Conservation (phyloP, 257 asterid genomes). For the Voacanga thouarsii region DNA sequence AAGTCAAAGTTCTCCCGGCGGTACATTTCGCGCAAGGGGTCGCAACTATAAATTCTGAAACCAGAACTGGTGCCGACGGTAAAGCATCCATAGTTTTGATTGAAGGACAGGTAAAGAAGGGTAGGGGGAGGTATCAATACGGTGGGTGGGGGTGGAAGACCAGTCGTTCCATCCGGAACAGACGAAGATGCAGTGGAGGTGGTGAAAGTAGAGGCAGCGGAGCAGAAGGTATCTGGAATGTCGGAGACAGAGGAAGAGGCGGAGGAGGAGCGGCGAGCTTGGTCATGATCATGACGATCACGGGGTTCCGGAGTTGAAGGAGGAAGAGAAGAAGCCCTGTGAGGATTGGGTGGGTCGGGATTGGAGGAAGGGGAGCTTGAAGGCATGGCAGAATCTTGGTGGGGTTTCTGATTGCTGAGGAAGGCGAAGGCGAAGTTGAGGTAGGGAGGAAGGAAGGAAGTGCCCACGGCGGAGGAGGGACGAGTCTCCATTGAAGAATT, state of each 20-base stretch:
- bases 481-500: too few species aligned
- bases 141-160: not conserved
- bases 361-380: conserved; percentile 1
- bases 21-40: conserved; percentile 75
- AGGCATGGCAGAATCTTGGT: too few species aligned
- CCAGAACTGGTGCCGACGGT: conserved; percentile 78
- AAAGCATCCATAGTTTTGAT: conserved; percentile 86
- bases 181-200: not conserved
- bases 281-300: not conserved
- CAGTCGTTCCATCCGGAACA: not conserved
- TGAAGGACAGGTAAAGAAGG: conserved; percentile 28
- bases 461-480: too few species aligned
- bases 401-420: not conserved
- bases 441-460: not conserved
- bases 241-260: not conserved
- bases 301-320: not conserved
- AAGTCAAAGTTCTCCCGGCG: conserved; percentile 58
- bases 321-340: not conserved
- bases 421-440: not conserved
- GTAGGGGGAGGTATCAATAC: not conserved
- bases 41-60: conserved; percentile 80
- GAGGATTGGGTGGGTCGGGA: not conserved
- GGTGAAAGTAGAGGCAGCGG: not conserved
- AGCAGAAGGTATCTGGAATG: too few species aligned
- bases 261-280: not conserved